Evolutionary conservation across 2,329 filamentous ascomycete genomes (phyloP).

Genomic region (Fusarium siculi): DNA sequence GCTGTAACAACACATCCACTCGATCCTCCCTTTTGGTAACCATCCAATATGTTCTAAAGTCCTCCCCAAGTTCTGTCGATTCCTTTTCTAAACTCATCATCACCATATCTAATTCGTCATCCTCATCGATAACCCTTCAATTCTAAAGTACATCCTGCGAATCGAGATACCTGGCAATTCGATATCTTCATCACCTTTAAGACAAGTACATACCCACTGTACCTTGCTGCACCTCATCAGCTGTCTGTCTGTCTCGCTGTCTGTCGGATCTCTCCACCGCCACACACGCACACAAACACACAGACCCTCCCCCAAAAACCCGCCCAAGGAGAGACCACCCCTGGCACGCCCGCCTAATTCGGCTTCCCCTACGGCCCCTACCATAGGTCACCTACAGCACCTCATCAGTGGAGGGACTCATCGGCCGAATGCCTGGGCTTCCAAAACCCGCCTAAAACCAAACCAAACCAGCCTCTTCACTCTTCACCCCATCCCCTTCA

Average conservation of each 20-base stretch:
- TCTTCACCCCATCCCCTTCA: constrained; percentile 25
- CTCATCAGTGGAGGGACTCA: constrained; percentile 3
- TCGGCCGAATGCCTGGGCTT: constrained; percentile 35
- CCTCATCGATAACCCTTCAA: not conserved
- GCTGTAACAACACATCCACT: constrained; percentile 4
- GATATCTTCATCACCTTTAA: not conserved
- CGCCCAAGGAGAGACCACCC: constrained; percentile 17
- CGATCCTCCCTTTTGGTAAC: constrained; percentile 12
- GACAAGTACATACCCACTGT: not conserved
- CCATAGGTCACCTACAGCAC: not conserved
- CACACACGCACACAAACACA: constrained; percentile 34
- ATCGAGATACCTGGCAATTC: not conserved
- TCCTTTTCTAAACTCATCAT: constrained; percentile 3
- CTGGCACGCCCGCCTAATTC: constrained; percentile 36
- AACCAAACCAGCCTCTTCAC: constrained; percentile 40
- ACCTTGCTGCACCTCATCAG: constrained; percentile 26
- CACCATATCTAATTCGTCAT: not conserved
- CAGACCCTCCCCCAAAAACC: constrained; percentile 35
- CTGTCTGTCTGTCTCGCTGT: not conserved
- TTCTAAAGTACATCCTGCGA: not conserved
- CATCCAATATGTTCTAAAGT: not conserved
- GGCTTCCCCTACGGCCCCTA: constrained; percentile 29
- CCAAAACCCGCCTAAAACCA: constrained; percentile 41
- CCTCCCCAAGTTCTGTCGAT: not conserved
- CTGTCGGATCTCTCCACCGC: constrained; percentile 32